phyloP scores from a whole-genome alignment of 1,139 yeast species.

The Suhomyces yuchorum region DNA sequence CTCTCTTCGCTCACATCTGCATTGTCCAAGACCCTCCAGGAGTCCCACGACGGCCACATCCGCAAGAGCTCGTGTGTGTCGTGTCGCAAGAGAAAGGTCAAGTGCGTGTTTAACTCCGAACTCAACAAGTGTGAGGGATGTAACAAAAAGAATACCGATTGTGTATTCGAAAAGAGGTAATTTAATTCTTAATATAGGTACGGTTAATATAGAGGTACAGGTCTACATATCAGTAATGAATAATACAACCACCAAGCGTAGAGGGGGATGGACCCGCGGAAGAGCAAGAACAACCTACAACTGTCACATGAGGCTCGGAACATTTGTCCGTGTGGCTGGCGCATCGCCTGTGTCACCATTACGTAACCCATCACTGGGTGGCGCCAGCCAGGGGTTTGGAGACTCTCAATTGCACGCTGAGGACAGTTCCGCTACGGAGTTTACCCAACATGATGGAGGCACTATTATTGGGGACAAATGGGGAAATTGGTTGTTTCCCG shows the following conservation, averaged over 20 bases:
- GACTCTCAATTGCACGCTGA: neutral
- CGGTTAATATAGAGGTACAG: constrained; percentile 1
- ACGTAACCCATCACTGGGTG: neutral
- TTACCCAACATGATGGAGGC: neutral
- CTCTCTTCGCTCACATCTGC: constrained; percentile 16
- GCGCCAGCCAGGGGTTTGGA: neutral
- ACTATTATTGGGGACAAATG: neutral
- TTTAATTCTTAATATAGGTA: constrained; percentile 2
- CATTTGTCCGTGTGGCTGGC: neutral
- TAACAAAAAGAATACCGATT: constrained; percentile 35
- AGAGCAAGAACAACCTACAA: too few species aligned
- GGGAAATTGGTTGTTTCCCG: neutral
- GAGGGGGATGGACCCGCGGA: too few species aligned
- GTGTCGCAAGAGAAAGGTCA: constrained; percentile 43
- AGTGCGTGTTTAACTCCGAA: constrained; percentile 35
- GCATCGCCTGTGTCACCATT: neutral
- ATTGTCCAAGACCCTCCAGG: constrained; percentile 15
- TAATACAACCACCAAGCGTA: neutral
- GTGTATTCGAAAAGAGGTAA: constrained; percentile 30
- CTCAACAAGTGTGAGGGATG: constrained; percentile 41
- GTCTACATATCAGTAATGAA: neutral
- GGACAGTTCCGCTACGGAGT: neutral
- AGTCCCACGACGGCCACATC: constrained; percentile 17
- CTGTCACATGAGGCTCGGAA: neutral
- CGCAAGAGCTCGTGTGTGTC: constrained; percentile 39